Evolutionary conservation across 2,329 filamentous ascomycete species (phyloP).

Genomic region (Stachybotrys echinatus): DNA sequence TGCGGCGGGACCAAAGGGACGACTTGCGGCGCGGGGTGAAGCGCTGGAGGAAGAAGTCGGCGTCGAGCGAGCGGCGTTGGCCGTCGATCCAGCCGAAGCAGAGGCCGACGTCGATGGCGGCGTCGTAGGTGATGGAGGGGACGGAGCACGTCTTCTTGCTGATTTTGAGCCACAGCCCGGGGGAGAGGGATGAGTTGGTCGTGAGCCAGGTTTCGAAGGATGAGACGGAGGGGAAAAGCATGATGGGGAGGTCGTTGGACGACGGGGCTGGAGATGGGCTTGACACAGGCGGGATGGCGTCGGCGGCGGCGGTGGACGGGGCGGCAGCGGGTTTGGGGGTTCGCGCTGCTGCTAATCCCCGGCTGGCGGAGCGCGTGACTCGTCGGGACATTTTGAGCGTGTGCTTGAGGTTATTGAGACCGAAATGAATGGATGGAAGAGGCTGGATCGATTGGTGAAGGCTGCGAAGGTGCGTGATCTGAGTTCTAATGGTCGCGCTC

Average conservation of each 20-base stretch:
- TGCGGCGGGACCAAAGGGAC: slow-evolving; percentile 56
- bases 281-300: background rate
- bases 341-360: too few species aligned
- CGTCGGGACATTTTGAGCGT: background rate
- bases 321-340: background rate
- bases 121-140: slow-evolving; percentile 39
- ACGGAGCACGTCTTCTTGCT: slow-evolving; percentile 39
- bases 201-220: slow-evolving; percentile 35
- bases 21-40: slow-evolving; percentile 50
- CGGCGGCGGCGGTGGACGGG: background rate
- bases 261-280: background rate
- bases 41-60: slow-evolving; percentile 44
- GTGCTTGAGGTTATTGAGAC: too few species aligned
- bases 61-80: slow-evolving; percentile 39
- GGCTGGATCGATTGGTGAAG: background rate
- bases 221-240: slow-evolving; percentile 19
- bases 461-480: too few species aligned
- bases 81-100: slow-evolving; percentile 62
- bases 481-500: background rate
- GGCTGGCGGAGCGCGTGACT: background rate
- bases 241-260: slow-evolving; percentile 8
- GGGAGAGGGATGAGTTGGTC: slow-evolving; percentile 21
- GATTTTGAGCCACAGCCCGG: slow-evolving; percentile 42
- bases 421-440: background rate
- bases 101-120: slow-evolving; percentile 52